Base-by-base conservation (phyloP, 2,329 filamentous ascomycete species). In the Aureobasidium sp. region DNA sequence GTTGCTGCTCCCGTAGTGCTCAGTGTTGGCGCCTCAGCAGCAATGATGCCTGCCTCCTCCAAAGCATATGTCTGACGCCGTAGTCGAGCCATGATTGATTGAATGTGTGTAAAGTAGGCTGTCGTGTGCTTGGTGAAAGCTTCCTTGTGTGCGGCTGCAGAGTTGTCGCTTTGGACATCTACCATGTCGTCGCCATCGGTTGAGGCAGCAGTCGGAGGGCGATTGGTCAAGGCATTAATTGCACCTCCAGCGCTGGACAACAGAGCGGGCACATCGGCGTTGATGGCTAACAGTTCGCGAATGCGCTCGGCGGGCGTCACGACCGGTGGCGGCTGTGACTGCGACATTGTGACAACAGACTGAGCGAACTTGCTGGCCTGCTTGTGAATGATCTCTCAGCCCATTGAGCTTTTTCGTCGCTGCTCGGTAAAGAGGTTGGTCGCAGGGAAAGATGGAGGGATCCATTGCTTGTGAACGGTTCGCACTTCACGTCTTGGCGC, bases 11-110 rank as follows among this genome's bases (percentile, higher is more conserved):
- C 57, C 3, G 69, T 71, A 57, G 67, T 72, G 63, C 64, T 64
- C 50, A 77, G 72, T 4, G 72, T 68, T 12, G 70, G 67, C 27
- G 73, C 71, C 27, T 81, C 76, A 4, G 79, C 71, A 0, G 78
- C 71, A 68, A 95, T 84, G 65, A 95, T 89, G 44, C 85, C 84
- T 0, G 88, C 89, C 74, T 96, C 90, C 73, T 95, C 90, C 3
- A 96, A 78, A 0, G 88, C 90, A 71, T 88, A 86, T 51, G 92
- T 87, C 71, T 92, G 87, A 43, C 87, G 81, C 65, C 88, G 87
- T 59, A 95, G 83, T 50, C 84, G 81, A 12, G 92, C 88, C 70
- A 90, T 87, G 56, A 94, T 83, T 7, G 82, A 82, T 65, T 91
- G 89, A 3, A 97, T 79, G 1, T 86, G 86, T 0, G 81, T 80